A percentile compares a stretch with the other conserved stretches of the same genome.
Evolutionary conservation across 768 basidiomycete species (phyloP).

Genomic region (Kondoa malvinella): DNA sequence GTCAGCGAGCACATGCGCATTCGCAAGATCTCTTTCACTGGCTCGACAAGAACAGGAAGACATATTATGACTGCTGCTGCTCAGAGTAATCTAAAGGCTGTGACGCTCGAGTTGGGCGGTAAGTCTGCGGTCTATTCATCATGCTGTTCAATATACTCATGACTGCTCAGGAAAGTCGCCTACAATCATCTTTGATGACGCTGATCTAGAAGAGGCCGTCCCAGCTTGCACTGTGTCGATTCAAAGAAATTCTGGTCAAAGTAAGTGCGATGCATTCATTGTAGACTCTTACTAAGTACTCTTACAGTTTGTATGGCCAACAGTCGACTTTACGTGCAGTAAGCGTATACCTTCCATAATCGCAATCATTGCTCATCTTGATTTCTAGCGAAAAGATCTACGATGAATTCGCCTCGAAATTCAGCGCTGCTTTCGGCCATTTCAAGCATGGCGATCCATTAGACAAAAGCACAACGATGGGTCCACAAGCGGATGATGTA

Average conservation of each 20-base stretch:
- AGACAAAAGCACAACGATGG: conserved; percentile 5
- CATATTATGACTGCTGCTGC: conserved; percentile 21
- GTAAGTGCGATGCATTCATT: conserved; percentile 20
- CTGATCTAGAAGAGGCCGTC: conserved; percentile 25
- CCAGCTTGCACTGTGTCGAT: conserved; percentile 43
- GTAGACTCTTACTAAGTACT: conserved; percentile 5
- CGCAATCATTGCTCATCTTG: conserved; percentile 45
- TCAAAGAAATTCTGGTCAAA: conserved; percentile 40
- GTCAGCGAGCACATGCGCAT: conserved; percentile 22
- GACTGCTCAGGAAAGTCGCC: conserved; percentile 38
- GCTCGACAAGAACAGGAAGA: conserved; percentile 22
- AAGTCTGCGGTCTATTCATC: conserved; percentile 1
- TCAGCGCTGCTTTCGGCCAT: conserved; percentile 31
- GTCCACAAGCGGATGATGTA: conserved; percentile 52
- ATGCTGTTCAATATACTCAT: not conserved
- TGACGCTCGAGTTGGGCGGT: conserved; percentile 21
- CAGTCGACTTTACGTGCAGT: conserved; percentile 27
- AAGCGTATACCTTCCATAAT: not conserved
- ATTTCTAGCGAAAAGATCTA: conserved; percentile 51
- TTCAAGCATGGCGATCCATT: conserved; percentile 27
- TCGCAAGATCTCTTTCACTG: conserved; percentile 27
- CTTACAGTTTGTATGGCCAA: conserved; percentile 30
- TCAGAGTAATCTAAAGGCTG: conserved; percentile 23
- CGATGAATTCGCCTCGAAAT: conserved; percentile 48
- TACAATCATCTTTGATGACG: conserved; percentile 41